Evolutionary conservation across 2,329 filamentous ascomycete genomes (phyloP), one percentile per base, ranked within the genome.

Genomic region (Colletotrichum lindemuthianum): DNA sequence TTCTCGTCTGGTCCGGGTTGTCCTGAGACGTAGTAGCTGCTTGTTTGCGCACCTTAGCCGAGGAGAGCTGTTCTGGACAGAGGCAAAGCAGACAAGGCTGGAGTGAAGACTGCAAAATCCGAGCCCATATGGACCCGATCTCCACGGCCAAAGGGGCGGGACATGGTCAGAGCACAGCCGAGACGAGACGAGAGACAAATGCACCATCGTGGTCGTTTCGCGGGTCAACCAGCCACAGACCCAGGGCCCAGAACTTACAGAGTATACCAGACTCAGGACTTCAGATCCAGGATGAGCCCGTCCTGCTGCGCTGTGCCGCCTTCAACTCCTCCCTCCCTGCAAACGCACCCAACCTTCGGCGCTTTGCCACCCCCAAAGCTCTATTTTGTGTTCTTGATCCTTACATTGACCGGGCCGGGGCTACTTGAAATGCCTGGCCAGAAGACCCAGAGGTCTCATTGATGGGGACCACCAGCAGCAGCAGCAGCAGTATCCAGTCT

Each of bases 361-460:
- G 47, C 51, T n/a, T 53, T 60, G 59, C 52, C 45, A 64, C 59
- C 33, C 37, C 59, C 52, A 52, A 40, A 43, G 16, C 24, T 37
- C 11, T 49, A 33, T 32, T 16, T n/a, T 10, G 6, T 12, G 13
- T 8, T n/a, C 43, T 16, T 45, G 36, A 32, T 15, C 15, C 50
- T 53, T 41, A 16, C 16, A 24, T 34, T 34, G 5, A 15, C 40
- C 12, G 37, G 24, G 24, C 43, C 43, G 24, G 16, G n/a, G 15
- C 43, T 16, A 45, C 11, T 24, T 24, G 24, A 24, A 24, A 24
- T 24, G 24, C 24, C 24, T 24, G 24, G 24, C 24, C 24, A 24
- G 24, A 24, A 24, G 24, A 24, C 24, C 24, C 24, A 24, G 24
- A 24, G 24, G 24, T 24, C 24, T 24, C 24, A 5, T 4, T 24